Base-by-base conservation (phyloP, 2,329 filamentous ascomycete genomes). In the Xylariomycetidae sp. region DNA sequence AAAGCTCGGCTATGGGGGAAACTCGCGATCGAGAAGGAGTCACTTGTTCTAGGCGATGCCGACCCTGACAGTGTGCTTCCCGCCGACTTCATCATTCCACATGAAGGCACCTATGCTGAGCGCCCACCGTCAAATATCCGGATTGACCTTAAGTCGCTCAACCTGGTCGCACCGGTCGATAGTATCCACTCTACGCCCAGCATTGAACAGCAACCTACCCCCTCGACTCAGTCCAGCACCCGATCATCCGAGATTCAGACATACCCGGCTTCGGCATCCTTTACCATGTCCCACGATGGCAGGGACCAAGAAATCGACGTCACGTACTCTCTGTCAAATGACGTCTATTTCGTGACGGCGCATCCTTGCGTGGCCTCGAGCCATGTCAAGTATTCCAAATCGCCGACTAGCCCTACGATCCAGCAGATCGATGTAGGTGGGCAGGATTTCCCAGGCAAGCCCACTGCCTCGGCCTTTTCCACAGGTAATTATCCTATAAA, bases 341-440 rank as follows among this genome's bases (percentile, higher is more conserved):
- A 82, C 37, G 66, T 81, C 15, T 72, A 71, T 45, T 82, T 82
- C 50, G 73, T 81, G 13, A 81, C 79, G 1, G 76, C 76, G 1
- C 76, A 81, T 44, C 79, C 79, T 0, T 83, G 79, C 46, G 67
- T 73, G 5, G 69, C 73, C 2, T 76, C 74, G 2, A 65, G 66
- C 31, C 65, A 70, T 35, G 70, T 76, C 3, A 71, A 68, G 40
- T 70, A 79, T 34, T 50, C 80, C 31, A 76, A 72, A 49, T 75
- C 74, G 10, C 71, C 74, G 0, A 68, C 69, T 1, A 79, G 73
- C 47, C 74, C 76, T 14, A 74, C 70, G 2, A 74, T 76, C 32
- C 72, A 71, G 47, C 69, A 76, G 38, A 68, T 72, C 35, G 70
- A 76, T 40, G 60, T 76, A 12, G 65, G 61, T 9, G 72, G 68